phyloP scores from a whole-genome alignment of 2,329 filamentous ascomycete genomes.

The Ambrosiella cleistominuta region DNA sequence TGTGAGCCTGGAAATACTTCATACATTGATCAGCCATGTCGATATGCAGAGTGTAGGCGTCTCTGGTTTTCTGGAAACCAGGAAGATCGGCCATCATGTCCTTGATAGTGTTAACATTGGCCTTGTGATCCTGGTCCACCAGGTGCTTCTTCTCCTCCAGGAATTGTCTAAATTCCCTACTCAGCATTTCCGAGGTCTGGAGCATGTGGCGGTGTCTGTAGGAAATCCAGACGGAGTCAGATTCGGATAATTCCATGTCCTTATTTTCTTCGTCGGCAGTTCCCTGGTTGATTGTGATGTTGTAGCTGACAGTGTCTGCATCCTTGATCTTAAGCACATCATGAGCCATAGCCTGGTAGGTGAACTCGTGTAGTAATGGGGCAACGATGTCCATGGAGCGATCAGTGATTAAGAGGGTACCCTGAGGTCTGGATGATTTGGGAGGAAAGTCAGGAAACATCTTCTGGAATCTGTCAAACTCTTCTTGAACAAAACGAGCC shows the following conservation, averaged over 20 bases:
- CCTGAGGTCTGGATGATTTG: slow-evolving; percentile 57
- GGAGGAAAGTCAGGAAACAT: slow-evolving; percentile 75
- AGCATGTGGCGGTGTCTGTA: slow-evolving; percentile 96
- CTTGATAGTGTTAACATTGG: slow-evolving; percentile 77
- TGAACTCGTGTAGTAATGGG: slow-evolving; percentile 86
- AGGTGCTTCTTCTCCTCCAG: slow-evolving; percentile 85
- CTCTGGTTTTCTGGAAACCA: slow-evolving; percentile 90
- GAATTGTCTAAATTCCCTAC: slow-evolving; percentile 84
- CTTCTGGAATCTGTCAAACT: slow-evolving; percentile 76
- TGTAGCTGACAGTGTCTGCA: slow-evolving; percentile 72
- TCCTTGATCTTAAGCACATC: slow-evolving; percentile 81
- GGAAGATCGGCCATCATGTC: slow-evolving; percentile 93
- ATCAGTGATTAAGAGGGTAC: slow-evolving; percentile 73
- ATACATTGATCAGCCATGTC: slow-evolving; percentile 97
- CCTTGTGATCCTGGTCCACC: slow-evolving; percentile 53
- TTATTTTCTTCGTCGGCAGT: slow-evolving; percentile 55
- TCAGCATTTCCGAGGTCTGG: slow-evolving; percentile 85
- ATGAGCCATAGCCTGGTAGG: slow-evolving; percentile 96
- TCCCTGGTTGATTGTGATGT: slow-evolving; percentile 61
- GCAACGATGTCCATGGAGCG: slow-evolving; percentile 83
- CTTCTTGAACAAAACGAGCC: slow-evolving; percentile 77
- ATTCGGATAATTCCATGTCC: slow-evolving; percentile 79
- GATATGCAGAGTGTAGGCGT: slow-evolving; percentile 82
- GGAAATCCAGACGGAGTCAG: slow-evolving; percentile 87
- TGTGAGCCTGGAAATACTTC: slow-evolving; percentile 73